phyloP scores from a whole-genome alignment of 1,284 basidiomycete genomes.

The Microbotryum intermedium region DNA sequence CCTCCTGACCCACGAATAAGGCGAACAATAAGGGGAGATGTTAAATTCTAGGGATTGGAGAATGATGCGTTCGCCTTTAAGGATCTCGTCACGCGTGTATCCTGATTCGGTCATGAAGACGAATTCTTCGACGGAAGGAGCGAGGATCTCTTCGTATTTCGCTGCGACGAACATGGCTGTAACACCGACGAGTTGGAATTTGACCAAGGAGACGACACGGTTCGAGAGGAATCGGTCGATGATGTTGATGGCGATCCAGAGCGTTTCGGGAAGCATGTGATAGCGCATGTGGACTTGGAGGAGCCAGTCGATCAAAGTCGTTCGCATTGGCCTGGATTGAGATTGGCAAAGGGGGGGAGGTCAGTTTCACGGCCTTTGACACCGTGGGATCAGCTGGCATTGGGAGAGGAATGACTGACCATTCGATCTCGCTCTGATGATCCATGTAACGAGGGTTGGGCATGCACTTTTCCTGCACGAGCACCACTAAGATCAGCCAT shows the following conservation, averaged over 20 bases:
- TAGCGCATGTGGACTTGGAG: slow-evolving; percentile 56
- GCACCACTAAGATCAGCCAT: not conserved
- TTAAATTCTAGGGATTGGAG: slow-evolving; percentile 87
- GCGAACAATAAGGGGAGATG: slow-evolving; percentile 94
- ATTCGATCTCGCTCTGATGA: slow-evolving; percentile 87
- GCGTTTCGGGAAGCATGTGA: slow-evolving; percentile 58
- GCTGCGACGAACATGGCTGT: slow-evolving; percentile 58
- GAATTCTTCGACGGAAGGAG: slow-evolving; percentile 84
- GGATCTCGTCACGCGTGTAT: slow-evolving; percentile 87
- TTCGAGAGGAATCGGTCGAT: slow-evolving; percentile 56
- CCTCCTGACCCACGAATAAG: slow-evolving; percentile 97
- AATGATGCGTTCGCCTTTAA: slow-evolving; percentile 95
- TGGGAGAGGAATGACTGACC: slow-evolving; percentile 44
- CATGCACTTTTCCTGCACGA: slow-evolving; percentile 70
- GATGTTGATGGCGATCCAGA: slow-evolving; percentile 59
- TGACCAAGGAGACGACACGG: slow-evolving; percentile 53
- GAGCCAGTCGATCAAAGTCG: slow-evolving; percentile 51
- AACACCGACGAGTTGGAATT: slow-evolving; percentile 56
- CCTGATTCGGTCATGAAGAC: slow-evolving; percentile 96
- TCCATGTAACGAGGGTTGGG: slow-evolving; percentile 91
- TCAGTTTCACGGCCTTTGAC: not conserved
- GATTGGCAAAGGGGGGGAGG: not conserved
- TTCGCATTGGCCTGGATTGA: slow-evolving; percentile 45
- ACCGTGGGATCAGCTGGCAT: not conserved
- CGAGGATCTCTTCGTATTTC: slow-evolving; percentile 59